Conservation (phyloP, 768 basidiomycete genomes). For the Termitomyces sp. region DNA sequence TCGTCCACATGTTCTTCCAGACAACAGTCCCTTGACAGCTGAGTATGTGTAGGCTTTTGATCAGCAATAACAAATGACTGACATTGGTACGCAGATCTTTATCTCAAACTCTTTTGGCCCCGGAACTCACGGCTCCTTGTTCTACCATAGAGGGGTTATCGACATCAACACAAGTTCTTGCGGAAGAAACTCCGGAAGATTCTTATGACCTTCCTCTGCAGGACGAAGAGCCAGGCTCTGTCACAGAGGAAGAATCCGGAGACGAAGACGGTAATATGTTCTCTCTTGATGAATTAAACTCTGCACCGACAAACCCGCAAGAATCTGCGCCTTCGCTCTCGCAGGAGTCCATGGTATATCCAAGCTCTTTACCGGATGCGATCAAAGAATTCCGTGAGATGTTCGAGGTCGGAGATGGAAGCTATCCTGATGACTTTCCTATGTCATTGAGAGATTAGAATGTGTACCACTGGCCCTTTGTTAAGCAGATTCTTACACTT, state of each 20-base stretch:
- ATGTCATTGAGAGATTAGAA: slow-evolving; percentile 25
- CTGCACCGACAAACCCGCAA: background rate
- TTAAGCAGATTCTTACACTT: no score
- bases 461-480: background rate
- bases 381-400: slow-evolving; percentile 41
- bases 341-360: slow-evolving; percentile 3
- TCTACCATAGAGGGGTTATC: background rate
- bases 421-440: slow-evolving; percentile 39
- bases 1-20: background rate
- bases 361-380: slow-evolving; percentile 30
- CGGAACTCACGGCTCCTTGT: background rate
- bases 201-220: slow-evolving; percentile 12
- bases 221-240: slow-evolving; percentile 17
- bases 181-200: slow-evolving; percentile 8
- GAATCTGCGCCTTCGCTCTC: background rate
- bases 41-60: background rate
- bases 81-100: background rate
- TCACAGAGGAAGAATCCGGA: slow-evolving; percentile 36
- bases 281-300: background rate
- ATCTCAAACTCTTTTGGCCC: background rate
- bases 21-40: background rate
- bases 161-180: slow-evolving; percentile 2
- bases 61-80: background rate
- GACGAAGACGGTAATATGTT: slow-evolving; percentile 18
- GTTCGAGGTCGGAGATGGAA: slow-evolving; percentile 35